These are phyloP conservation scores for Aspergillus ochraceoroseus DNA, from an alignment of 2,329 filamentous ascomycete species.

Conservation along the genomic window DNA sequence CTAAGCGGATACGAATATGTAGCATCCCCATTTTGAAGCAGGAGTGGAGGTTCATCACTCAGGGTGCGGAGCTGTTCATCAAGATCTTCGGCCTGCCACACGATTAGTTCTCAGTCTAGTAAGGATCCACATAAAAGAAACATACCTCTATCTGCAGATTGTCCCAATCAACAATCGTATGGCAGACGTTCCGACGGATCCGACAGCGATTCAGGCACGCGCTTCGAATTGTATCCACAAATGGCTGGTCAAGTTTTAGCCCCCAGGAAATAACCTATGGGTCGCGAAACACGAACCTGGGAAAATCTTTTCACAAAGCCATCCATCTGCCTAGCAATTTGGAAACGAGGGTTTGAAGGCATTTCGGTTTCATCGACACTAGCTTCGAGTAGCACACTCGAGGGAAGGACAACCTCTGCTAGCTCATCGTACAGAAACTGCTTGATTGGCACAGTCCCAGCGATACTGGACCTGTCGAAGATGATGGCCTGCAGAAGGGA, in stretches of 20 bases:
- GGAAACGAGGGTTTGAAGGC: constrained; percentile 66
- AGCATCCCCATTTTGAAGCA: constrained; percentile 51
- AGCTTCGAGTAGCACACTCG: constrained; percentile 64
- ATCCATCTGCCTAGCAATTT: constrained; percentile 70
- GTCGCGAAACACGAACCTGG: constrained; percentile 34
- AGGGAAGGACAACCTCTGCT: constrained; percentile 68
- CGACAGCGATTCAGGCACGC: constrained; percentile 88
- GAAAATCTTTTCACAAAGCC: constrained; percentile 54
- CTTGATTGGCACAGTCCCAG: constrained; percentile 64
- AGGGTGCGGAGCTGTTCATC: constrained; percentile 62
- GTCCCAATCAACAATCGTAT: constrained; percentile 79
- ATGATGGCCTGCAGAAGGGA: constrained; percentile 72
- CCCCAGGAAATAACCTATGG: constrained; percentile 3
- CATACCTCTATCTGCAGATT: constrained; percentile 69
- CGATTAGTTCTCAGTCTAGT: constrained; percentile 4
- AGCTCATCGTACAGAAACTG: constrained; percentile 78
- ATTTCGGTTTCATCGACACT: constrained; percentile 71
- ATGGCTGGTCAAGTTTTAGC: constrained; percentile 53
- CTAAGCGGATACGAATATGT: constrained; percentile 69
- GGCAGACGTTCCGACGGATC: constrained; percentile 80
- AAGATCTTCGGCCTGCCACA: constrained; percentile 57
- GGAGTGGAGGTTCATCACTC: constrained; percentile 57
- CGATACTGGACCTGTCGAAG: constrained; percentile 65
- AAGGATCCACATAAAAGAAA: not conserved
- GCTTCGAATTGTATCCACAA: constrained; percentile 76